Base-by-base conservation (phyloP, 148 eudicot genomes). In the Heliamphora exappendiculata region DNA sequence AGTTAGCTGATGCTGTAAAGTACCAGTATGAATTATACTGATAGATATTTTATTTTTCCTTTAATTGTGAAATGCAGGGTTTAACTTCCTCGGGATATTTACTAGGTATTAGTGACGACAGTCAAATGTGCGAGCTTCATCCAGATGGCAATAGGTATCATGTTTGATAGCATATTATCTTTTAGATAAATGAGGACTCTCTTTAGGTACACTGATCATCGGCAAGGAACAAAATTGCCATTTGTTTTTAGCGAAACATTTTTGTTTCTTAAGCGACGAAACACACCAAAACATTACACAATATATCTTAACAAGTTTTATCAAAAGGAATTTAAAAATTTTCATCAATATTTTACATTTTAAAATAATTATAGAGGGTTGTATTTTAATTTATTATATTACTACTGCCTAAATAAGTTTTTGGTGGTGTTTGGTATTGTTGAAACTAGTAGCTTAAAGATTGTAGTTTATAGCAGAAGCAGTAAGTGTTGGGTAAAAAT, bases 111-210 rank as follows among this genome's bases (percentile, higher is more conserved):
- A 75, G 88, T 78, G 93, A 88, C 59, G 89, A 87, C 72, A 86
- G 91, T 82, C 89, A 89, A 83, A 80, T 82, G 84, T 93, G 87
- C 67, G 96, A 93, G 87, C 93, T 93, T 79, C 96, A 93, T 84
- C 98, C 98, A 75, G 98, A 93, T 86, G 98, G 98, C 80, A 93
- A 93, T 80, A 90, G 97, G 95, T 93, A 84, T 62, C 17, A 42
- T 71, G 8, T 41, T 74, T 41, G 36, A 55, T 73, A 7, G 44
- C 19, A 33, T 53, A 24, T 14, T 47, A 4, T n/a, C 42, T 0
- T 19, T 70, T 70, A 24, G 33, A 41, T 70, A 16, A 3, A 33
- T 20, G 44, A 51, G 19, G 33, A 53, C 51, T 12, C 17, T 47
- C 28, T 16, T 24, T 28, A 17, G 6, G 55, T 24, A 26, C 24